These are phyloP conservation scores for Ophiocordyceps robertsii DNA, from an alignment of 2,329 filamentous ascomycete genomes.

Conservation along the genomic window DNA sequence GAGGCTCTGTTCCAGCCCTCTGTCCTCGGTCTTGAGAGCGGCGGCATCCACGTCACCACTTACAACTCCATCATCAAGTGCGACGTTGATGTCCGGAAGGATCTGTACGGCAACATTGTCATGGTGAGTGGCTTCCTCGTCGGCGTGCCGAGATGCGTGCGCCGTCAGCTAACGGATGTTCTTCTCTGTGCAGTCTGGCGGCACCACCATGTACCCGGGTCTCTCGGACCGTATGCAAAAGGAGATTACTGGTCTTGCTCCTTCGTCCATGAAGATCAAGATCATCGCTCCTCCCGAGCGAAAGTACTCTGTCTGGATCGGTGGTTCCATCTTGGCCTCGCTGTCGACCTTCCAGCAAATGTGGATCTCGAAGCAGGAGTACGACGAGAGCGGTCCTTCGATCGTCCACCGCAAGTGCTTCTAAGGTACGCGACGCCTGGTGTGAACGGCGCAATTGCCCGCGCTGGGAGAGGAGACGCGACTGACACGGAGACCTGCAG, in stretches of 20 bases:
- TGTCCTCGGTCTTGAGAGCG: conserved; percentile 94
- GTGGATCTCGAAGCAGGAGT: conserved; percentile 99
- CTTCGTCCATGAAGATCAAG: conserved; percentile 99
- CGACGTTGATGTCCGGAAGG: conserved; percentile 99
- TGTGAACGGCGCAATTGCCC: neutral
- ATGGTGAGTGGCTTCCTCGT: conserved; percentile 55
- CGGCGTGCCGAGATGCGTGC: neutral
- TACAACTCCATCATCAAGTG: conserved; percentile 99
- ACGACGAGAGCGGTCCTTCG: conserved; percentile 98
- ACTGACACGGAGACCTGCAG: conserved; percentile 15
- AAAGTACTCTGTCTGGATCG: conserved; percentile 99
- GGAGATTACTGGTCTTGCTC: conserved; percentile 98
- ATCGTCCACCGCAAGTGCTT: conserved; percentile 99
- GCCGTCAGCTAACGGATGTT: neutral
- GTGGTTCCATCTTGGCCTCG: conserved; percentile 98
- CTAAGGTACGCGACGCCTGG: conserved; percentile 53
- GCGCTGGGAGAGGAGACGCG: neutral
- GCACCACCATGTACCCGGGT: conserved; percentile 99
- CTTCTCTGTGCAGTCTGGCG: conserved; percentile 65
- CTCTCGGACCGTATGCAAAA: conserved; percentile 99
- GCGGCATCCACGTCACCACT: conserved; percentile 98
- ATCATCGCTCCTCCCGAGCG: conserved; percentile 99
- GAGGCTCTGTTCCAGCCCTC: conserved; percentile 99
- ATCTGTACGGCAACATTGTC: conserved; percentile 99
- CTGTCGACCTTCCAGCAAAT: conserved; percentile 99